Evolutionary conservation across 345 rosid species (phyloP), one percentile per base, ranked within the genome.

Genomic region (Citrus unshiu): DNA sequence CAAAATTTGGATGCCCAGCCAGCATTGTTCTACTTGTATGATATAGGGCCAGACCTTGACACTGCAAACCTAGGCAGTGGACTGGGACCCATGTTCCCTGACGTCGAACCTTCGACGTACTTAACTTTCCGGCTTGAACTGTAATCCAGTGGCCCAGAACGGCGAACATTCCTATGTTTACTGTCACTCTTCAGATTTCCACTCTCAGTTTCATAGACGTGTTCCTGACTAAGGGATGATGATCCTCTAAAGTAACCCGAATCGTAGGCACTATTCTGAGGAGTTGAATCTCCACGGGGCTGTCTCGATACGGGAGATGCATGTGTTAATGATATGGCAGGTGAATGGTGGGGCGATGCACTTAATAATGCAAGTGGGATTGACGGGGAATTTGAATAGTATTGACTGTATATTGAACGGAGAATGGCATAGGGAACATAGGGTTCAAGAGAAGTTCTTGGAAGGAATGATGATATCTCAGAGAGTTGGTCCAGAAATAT

Each of bases 401-500:
- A 94, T 83, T 94, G 99, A 80, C 87, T 84, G 83, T 94, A 97
- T 77, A 94, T 87, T 58, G 99, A 97, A 39, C 94, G 93, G 70
- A 97, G 91, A 81, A 94, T 92, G 13, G 94, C 84, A 51, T 87
- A 97, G 2, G 99, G 98, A 74, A 94, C 89, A 24, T 94, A 89
- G 25, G 91, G 80, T 87, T 97, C 99, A 2, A 97, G 95, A 75
- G 91, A 83, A 90, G 93, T 94, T 87, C 98, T 80, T 4, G 99
- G 95, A 67, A 97, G 98, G 88, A 88, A 91, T 4, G 93, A 93
- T 18, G 99, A 97, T 74, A 88, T 88, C 89, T 97, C 98, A 67
- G 93, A 97, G 37, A 97, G 89, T 88, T 94, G 98, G 85, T 97
- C 99, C 37, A 97, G 85, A 92, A 97, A 97, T 62, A 94, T 92